Conservation (phyloP, 192 early-diverging fungal species). For the Funneliformis mosseae region DNA sequence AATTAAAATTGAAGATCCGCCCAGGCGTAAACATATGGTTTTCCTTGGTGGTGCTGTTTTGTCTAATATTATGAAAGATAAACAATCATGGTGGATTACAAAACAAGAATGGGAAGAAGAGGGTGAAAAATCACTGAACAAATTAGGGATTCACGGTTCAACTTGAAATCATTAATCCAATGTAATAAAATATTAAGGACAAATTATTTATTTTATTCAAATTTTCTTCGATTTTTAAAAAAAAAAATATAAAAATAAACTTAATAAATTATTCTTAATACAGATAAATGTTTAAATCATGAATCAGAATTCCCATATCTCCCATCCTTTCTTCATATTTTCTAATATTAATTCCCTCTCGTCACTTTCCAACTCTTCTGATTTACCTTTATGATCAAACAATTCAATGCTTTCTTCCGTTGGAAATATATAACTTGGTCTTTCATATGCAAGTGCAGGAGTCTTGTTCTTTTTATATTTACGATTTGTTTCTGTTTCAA, state of each 20-base stretch:
- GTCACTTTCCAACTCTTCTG: neutral
- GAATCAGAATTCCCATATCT: neutral
- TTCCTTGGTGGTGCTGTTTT: conserved; percentile 97
- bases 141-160: conserved; percentile 42
- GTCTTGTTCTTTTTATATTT: conserved; percentile 53
- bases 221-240: too few relatives aligned
- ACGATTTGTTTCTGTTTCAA: conserved; percentile 56
- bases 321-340: conserved; percentile 2
- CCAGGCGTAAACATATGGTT: conserved; percentile 97
- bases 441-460: conserved; percentile 59
- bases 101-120: conserved; percentile 94
- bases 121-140: conserved; percentile 74
- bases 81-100: conserved; percentile 88
- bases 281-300: neutral
- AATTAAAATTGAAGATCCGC: conserved; percentile 96
- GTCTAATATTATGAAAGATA: conserved; percentile 93
- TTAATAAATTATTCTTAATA: too few relatives aligned
- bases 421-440: conserved; percentile 52
- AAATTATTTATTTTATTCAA: too few relatives aligned
- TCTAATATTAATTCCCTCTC: neutral
- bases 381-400: neutral
- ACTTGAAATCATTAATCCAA: neutral
- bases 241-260: too few relatives aligned
- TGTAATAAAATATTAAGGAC: too few relatives aligned
- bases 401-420: neutral